Base-by-base conservation (phyloP, 257 asterid genomes). In the Catharanthus roseus region DNA sequence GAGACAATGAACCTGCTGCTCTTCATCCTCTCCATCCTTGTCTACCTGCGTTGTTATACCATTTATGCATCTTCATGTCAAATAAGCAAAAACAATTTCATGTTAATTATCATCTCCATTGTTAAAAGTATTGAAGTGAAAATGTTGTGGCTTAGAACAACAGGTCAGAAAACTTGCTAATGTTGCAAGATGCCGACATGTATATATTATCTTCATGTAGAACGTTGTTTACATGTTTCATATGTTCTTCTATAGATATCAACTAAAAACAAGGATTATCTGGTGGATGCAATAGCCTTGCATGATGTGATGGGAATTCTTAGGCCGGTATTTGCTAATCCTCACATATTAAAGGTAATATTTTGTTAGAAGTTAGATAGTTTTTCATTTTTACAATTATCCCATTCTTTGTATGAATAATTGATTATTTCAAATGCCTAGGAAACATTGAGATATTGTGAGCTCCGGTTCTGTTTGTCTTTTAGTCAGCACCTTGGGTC, bases 301-400 rank as follows among this genome's bases (percentile, higher is more conserved):
- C 99, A 89, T 71, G 97, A 93, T 78, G 84, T 75, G 63, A 82
- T 93, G 91, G 91, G 88, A 65, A 86, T 89, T 84, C 96, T 93
- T 44, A 85, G 86, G 77, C 93, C 91, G 12, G 86, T 86, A 8
- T 91, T 93, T 79, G 88, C 96, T 62, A 70, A 91, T 87, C 93
- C 97, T 28, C 86, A 73, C 51, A 91, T 89, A 74, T 88, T 95
- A 87, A 93, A 93, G 97, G 98, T 93, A 81, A 77, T 63, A 57
- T 57, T 54, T 53, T 54, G 12, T 26, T 10, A 28, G n/a, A n/a
- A 2, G 4, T 2, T 2, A 45, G 19, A 2, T 45, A 13, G 51
- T 1, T 45, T 11, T 11, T 13, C 19, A n/a, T n/a, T 12, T 12
- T 45, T 45, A 45, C 51, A 6, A 5, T 45, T 10, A 45, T 45